Evolutionary conservation across 2,329 filamentous ascomycete species (phyloP), one percentile per base, ranked within the genome.

Genomic region (Fonsecaea pedrosoi): DNA sequence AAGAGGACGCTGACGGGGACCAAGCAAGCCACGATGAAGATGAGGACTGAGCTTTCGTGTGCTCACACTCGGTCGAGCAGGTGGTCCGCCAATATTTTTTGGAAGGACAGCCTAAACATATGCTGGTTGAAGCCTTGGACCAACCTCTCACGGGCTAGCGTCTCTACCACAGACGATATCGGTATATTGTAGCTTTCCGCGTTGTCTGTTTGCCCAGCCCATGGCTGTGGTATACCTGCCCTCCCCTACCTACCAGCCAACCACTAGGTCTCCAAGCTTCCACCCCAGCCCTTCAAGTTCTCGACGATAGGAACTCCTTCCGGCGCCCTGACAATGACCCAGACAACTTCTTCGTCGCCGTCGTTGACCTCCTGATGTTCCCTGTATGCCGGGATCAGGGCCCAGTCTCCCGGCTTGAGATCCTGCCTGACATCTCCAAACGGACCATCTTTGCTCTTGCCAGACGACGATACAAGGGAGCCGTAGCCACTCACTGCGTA

Each of bases 291-390:
- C 10, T 83, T 82, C 63, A 91, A 72, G 72, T 89, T 87, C 32
- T 87, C 86, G 5, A 89, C 87, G 1, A 87, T 82, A 0, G 89
- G 89, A 63, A 62, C 60, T 4, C 82, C 81, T 2, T 84, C 75
- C 0, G 89, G 89, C 70, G 85, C 87, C 25, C 89, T 83, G 4
- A 87, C 86, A 54, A 92, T 84, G 10, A 90, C 83, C 87, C 89
- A 90, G 42, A 87, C 84, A 1, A 89, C 79, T 55, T 89, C 86
- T 37, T 85, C 83, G 53, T 88, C 86, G 1, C 84, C 84, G 42
- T 90, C 85, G 72, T 92, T 92, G 21, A 88, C 80, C 62, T 89
- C 84, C 75, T 91, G 89, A 77, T 92, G 89, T 75, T 92, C 89
- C 0, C 87, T 86, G 82, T 85, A 91, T 0, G 89, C 85, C 0